Conservation (phyloP, 305 asterid species). For the Fraxinus sp. region DNA sequence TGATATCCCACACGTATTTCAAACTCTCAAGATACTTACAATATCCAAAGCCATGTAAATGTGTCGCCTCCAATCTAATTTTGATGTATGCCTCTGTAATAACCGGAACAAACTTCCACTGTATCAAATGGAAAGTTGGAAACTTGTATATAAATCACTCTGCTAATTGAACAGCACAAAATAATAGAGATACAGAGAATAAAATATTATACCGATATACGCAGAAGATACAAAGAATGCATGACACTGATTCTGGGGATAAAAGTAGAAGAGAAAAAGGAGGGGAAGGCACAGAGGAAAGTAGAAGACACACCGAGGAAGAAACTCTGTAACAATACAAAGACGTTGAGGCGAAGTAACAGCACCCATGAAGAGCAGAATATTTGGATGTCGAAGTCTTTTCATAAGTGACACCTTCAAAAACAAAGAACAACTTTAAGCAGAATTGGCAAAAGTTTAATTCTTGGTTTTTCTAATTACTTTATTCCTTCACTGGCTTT, state of each 20-base stretch:
- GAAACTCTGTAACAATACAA: conserved; percentile 93
- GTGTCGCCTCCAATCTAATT: conserved; percentile 76
- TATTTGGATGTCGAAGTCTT: conserved; percentile 56
- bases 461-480: background rate
- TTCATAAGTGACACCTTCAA: conserved; percentile 48
- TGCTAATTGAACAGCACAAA: conserved; percentile 5
- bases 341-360: conserved; percentile 89
- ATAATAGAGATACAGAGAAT: background rate
- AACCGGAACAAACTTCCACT: conserved; percentile 85
- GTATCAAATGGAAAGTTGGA: conserved; percentile 29
- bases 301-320: conserved; percentile 65
- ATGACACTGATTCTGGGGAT: background rate
- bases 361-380: conserved; percentile 98
- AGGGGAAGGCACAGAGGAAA: conserved; percentile 13
- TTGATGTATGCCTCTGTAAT: conserved; percentile 61
- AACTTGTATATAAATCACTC: conserved; percentile 1
- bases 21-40: conserved; percentile 46
- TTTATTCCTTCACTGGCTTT: background rate
- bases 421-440: background rate
- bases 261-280: conserved; percentile 17
- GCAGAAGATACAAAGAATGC: background rate
- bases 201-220: background rate
- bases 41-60: conserved; percentile 84
- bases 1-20: conserved; percentile 8
- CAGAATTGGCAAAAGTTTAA: background rate